Percentiles rank a stretch among this genome's conserved stretches.
phyloP scores from a whole-genome alignment of 306 rosid genomes.

The Dryas alaskensis region DNA sequence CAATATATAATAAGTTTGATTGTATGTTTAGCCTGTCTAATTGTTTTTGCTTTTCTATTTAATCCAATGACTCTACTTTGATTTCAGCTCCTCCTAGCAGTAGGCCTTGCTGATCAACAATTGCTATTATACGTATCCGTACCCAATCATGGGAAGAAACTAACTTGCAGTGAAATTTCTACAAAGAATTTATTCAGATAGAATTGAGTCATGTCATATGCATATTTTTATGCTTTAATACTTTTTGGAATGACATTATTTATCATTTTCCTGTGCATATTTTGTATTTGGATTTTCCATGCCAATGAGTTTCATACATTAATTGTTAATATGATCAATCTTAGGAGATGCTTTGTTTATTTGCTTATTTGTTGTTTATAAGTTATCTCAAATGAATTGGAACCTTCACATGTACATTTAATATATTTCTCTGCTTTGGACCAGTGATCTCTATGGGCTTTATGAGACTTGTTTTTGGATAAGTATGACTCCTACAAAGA shows the following conservation, averaged over 20 bases:
- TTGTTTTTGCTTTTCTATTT: background rate
- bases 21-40: background rate
- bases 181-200: no score
- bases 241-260: background rate
- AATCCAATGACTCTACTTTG: background rate
- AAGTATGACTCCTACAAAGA: background rate
- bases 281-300: no score
- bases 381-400: background rate
- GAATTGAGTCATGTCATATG: no score
- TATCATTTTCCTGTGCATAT: no score
- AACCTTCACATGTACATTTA: background rate
- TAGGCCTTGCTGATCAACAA: conserved; percentile 4
- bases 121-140: background rate
- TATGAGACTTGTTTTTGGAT: background rate
- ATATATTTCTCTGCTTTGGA: background rate
- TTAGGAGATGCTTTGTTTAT: background rate
- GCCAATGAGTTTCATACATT: background rate
- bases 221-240: background rate
- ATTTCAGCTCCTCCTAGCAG: background rate
- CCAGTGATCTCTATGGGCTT: background rate
- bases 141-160: background rate
- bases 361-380: background rate
- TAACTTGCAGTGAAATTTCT: no score
- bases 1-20: background rate
- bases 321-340: no score